These are phyloP conservation scores for Coffea humblotiana DNA, from an alignment of 305 asterid species.

Conservation along the genomic window DNA sequence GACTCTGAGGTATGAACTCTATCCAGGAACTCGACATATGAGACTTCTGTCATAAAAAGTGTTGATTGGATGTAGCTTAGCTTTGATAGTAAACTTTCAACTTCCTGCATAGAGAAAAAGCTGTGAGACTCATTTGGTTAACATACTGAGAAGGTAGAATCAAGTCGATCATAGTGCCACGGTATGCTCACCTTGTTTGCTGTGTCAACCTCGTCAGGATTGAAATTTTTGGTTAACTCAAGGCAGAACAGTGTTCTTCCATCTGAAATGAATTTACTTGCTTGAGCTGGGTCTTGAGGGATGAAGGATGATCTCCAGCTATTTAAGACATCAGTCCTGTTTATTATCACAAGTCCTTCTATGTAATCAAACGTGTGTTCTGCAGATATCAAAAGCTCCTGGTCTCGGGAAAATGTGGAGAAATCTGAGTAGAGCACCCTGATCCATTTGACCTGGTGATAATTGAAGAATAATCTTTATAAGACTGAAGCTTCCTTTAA, in stretches of 20 bases:
- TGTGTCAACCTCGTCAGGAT: slow-evolving; percentile 44
- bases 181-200: slow-evolving; percentile 46
- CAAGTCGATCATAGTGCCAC: background rate
- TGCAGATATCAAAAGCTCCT: slow-evolving; percentile 63
- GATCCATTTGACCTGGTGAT: slow-evolving; percentile 81
- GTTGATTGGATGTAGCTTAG: slow-evolving; percentile 75
- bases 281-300: slow-evolving; percentile 62
- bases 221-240: slow-evolving; percentile 71
- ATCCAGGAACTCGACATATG: slow-evolving; percentile 79
- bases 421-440: slow-evolving; percentile 79
- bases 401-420: slow-evolving; percentile 63
- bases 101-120: slow-evolving; percentile 52
- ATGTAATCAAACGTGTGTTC: slow-evolving; percentile 70
- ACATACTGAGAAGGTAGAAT: background rate
- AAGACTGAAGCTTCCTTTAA: slow-evolving; percentile 3
- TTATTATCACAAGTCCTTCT: slow-evolving; percentile 83
- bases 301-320: slow-evolving; percentile 80
- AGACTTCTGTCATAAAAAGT: slow-evolving; percentile 55
- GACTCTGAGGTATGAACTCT: slow-evolving; percentile 76
- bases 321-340: slow-evolving; percentile 60
- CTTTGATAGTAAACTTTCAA: slow-evolving; percentile 52
- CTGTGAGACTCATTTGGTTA: background rate
- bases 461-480: slow-evolving; percentile 20
- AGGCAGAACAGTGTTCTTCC: slow-evolving; percentile 78
- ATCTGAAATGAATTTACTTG: slow-evolving; percentile 62